Percentiles rank a stretch among this genome's conserved stretches.
Conservation (phyloP, 2,329 filamentous ascomycete species). For the Pseudogymnoascus sp. region DNA sequence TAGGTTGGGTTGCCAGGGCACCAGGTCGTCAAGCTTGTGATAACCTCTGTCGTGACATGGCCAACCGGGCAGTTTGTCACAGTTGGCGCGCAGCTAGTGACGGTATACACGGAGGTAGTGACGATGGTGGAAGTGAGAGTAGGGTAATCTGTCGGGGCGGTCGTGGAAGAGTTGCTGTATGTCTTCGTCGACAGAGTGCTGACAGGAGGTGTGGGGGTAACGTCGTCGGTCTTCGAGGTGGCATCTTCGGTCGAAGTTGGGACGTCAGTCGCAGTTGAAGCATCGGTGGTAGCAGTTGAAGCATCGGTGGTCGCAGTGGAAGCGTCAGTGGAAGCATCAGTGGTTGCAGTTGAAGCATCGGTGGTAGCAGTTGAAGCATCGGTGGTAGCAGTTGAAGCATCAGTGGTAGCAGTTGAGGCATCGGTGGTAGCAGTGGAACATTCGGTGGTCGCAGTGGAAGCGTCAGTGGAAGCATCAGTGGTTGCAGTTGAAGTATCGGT, state of each 20-base stretch:
- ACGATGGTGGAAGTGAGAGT: constrained; percentile 38
- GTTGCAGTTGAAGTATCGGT: background rate
- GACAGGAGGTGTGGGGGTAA: background rate
- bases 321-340: background rate
- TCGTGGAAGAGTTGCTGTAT: constrained; percentile 7
- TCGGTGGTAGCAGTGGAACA: background rate
- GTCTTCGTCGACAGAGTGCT: background rate
- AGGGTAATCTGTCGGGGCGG: background rate
- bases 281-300: background rate
- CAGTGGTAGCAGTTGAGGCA: background rate
- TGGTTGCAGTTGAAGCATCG: background rate
- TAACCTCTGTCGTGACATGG: constrained; percentile 34
- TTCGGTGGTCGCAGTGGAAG: background rate
- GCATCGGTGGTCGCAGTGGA: background rate
- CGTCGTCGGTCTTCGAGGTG: background rate
- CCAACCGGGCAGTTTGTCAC: constrained; percentile 45
- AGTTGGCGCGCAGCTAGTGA: constrained; percentile 42
- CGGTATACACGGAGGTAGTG: constrained; percentile 42
- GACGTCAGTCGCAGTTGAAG: background rate
- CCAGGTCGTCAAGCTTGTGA: constrained; percentile 40
- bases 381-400: too few species aligned
- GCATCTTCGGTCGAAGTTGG: background rate
- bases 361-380: background rate
- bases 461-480: background rate
- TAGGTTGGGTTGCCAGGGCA: constrained; percentile 28